Evolutionary conservation across 805 yeast species (phyloP), one percentile per base, ranked within the genome.

Genomic region (Metschnikowia drakensbergensis): DNA sequence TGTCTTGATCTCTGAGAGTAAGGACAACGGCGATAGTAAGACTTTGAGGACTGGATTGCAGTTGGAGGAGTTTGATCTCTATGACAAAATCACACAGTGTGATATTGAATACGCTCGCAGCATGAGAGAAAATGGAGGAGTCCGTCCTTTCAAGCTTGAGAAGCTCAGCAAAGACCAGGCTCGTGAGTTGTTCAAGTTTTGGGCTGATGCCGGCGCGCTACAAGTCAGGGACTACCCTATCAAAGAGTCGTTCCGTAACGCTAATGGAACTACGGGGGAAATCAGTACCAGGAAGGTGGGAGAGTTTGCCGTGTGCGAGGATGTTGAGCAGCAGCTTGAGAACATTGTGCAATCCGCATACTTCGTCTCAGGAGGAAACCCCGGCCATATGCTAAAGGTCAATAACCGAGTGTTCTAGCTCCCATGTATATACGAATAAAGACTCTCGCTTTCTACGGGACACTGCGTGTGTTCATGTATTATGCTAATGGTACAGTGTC

Each of bases 11-110:
- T 78, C 94, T 11, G 82, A 83, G 34, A 75, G 84, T 22, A 79
- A 80, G n/a, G 74, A 67, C 36, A 70, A 69, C 42, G 72, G 76
- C 13, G 72, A 75, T 50, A 67, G 74, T 46, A 54, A 51, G 47
- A 86, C 95, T 3, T 68, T 86, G 48, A 69, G 77, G 7, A 81
- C 81, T 3, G 88, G 84, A 0, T 66, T 86, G 33, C 82, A 82
- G 1, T 67, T 76, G 45, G 65, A 68, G 30, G 62, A 69, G 45
- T 77, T 78, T 35, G 81, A 82, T 58, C 81, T 83, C 6, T 89
- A 87, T 64, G 68, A 79, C 35, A 73, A 69, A 37, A 51, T 63
- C 30, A 57, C 65, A 11, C 65, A 75, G 34, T 85, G 79, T 58
- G 89, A 87, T 58, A 66, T 70, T n/a, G 66, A 63, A 3, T 66